Percentiles rank a stretch among this genome's conserved stretches.
These are phyloP conservation scores for Vigna angularis DNA, from an alignment of 306 rosid species.

Conservation along the genomic window DNA sequence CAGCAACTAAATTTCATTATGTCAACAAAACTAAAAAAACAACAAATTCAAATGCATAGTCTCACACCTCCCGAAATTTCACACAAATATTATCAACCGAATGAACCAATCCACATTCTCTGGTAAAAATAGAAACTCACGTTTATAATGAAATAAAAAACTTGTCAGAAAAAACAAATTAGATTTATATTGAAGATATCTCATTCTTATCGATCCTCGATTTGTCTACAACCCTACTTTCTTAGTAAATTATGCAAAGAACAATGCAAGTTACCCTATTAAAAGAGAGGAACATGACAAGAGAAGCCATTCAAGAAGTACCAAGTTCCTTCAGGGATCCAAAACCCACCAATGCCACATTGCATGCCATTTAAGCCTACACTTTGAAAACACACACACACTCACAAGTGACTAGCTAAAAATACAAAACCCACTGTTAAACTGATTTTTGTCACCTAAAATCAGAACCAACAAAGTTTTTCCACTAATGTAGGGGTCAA, in stretches of 20 bases:
- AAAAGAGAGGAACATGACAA: neutral
- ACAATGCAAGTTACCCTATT: constrained; percentile 5
- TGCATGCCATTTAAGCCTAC: no score
- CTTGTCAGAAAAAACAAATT: neutral
- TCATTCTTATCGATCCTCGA: neutral
- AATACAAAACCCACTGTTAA: neutral
- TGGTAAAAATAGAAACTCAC: neutral
- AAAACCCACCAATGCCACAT: neutral
- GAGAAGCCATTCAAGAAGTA: neutral
- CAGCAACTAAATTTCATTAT: no score
- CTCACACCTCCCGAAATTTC: neutral
- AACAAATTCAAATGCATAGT: neutral
- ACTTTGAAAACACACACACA: neutral
- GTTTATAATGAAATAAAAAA: neutral
- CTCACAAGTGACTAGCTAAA: neutral
- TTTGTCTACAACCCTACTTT: neutral
- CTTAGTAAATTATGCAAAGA: constrained; percentile 4
- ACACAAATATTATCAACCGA: neutral
- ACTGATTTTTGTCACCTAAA: no score
- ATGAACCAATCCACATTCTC: neutral
- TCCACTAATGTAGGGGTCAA: neutral
- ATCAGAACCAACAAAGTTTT: no score
- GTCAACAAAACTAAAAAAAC: no score
- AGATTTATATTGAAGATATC: neutral
- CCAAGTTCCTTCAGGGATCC: neutral